These are phyloP conservation scores for Fusarium sp. DNA, from an alignment of 2,329 filamentous ascomycete species.

Conservation along the genomic window DNA sequence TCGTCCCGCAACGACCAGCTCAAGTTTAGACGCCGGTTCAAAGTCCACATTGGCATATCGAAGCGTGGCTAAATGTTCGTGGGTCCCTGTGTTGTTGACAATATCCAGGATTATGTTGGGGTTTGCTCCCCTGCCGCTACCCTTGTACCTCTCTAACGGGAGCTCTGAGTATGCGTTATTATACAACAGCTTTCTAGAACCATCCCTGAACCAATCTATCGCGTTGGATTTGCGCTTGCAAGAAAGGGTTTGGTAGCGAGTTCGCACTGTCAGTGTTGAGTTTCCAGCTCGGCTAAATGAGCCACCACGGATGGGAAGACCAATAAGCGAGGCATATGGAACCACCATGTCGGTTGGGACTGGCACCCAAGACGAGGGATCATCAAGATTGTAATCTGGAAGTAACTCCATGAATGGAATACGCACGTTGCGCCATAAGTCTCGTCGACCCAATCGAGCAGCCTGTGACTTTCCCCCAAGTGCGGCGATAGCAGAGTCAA, in stretches of 20 bases:
- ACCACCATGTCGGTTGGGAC: not conserved
- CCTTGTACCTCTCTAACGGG: no score
- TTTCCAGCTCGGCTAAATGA: not conserved
- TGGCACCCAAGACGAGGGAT: not conserved
- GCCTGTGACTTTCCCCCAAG: not conserved
- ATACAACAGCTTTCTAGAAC: not conserved
- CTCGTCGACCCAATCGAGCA: not conserved
- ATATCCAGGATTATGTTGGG: not conserved
- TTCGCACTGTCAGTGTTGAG: not conserved
- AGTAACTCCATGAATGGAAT: slow-evolving; percentile 8
- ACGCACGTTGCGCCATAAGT: not conserved
- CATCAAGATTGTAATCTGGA: not conserved
- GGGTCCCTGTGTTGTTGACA: not conserved
- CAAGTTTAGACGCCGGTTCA: not conserved
- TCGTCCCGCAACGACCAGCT: not conserved
- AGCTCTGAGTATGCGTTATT: not conserved
- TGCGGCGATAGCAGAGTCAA: rapidly evolving
- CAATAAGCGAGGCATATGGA: not conserved
- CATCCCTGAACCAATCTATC: not conserved
- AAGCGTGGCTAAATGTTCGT: not conserved
- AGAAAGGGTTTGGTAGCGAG: slow-evolving; percentile 5
- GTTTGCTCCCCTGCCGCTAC: no score
- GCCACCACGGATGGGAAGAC: not conserved
- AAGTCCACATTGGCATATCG: not conserved
- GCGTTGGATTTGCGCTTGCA: not conserved